Evolutionary conservation across 345 rosid genomes (phyloP).

Genomic region (Aquilaria yunnanensis): DNA sequence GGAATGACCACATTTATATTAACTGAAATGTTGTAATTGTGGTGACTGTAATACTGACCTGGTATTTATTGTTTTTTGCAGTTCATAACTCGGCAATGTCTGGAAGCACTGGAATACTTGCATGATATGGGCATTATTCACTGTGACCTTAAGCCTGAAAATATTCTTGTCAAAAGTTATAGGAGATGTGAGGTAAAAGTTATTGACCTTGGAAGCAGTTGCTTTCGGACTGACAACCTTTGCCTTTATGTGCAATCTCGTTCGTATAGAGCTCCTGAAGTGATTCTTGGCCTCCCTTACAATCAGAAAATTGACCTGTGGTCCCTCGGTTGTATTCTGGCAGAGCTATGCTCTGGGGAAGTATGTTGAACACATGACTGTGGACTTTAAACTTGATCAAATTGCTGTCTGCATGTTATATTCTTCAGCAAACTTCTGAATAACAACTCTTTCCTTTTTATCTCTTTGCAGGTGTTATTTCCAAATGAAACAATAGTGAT

Average conservation of each 20-base stretch:
- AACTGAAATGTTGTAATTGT: not conserved
- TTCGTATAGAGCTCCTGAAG: slow-evolving; percentile 98
- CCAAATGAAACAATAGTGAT: slow-evolving; percentile 72
- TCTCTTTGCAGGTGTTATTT: slow-evolving; percentile 60
- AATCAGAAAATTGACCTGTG: slow-evolving; percentile 87
- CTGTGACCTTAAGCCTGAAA: slow-evolving; percentile 96
- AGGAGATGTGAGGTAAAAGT: slow-evolving; percentile 68
- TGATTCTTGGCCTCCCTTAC: slow-evolving; percentile 85
- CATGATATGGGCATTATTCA: too few species aligned
- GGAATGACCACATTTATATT: not conserved
- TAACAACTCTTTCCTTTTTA: not conserved
- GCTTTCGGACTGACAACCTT: slow-evolving; percentile 76
- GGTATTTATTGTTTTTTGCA: slow-evolving; percentile 12
- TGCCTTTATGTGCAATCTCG: slow-evolving; percentile 90
- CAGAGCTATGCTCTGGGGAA: slow-evolving; percentile 89
- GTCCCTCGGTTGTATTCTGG: slow-evolving; percentile 96
- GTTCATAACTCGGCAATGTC: slow-evolving; percentile 81
- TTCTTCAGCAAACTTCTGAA: not conserved
- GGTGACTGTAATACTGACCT: not conserved
- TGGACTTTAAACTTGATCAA: not conserved
- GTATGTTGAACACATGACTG: slow-evolving; percentile 30
- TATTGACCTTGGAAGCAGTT: slow-evolving; percentile 99
- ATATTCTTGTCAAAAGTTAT: slow-evolving; percentile 82
- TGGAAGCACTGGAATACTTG: slow-evolving; percentile 83
- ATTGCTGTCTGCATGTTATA: not conserved